Conservation (phyloP, 768 basidiomycete species). For the Russula griseocarnosa region DNA sequence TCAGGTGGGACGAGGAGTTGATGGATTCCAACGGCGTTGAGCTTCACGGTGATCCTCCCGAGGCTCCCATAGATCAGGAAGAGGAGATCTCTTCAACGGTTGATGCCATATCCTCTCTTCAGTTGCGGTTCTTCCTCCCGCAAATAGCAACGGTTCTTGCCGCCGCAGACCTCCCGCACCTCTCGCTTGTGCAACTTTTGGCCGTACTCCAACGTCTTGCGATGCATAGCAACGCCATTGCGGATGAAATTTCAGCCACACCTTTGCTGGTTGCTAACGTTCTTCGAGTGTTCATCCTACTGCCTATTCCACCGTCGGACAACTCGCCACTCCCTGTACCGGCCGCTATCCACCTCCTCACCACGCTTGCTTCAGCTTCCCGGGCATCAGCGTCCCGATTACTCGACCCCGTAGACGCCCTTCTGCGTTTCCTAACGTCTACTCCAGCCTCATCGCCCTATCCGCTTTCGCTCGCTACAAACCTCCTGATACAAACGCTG, state of each 20-base stretch:
- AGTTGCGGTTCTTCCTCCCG: constrained; percentile 47
- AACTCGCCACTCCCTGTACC: constrained; percentile 38
- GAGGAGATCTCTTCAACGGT: constrained; percentile 30
- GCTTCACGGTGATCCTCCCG: constrained; percentile 33
- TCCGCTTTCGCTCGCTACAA: constrained; percentile 36
- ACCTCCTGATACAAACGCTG: constrained; percentile 55
- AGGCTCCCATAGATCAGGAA: constrained; percentile 31
- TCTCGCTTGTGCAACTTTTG: constrained; percentile 55
- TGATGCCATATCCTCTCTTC: constrained; percentile 36
- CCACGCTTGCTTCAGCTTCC: constrained; percentile 56
- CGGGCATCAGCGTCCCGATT: constrained; percentile 61
- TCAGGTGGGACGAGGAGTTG: constrained; percentile 52
- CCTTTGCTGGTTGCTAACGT: constrained; percentile 50
- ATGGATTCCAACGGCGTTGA: constrained; percentile 45
- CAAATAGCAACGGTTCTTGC: constrained; percentile 43
- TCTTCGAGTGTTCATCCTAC: constrained; percentile 54
- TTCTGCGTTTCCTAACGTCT: constrained; percentile 66
- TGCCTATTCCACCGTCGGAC: constrained; percentile 44
- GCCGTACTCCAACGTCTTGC: constrained; percentile 58
- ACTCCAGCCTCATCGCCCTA: constrained; percentile 48
- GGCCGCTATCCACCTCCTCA: constrained; percentile 54
- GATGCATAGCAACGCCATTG: constrained; percentile 51
- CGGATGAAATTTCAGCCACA: constrained; percentile 49
- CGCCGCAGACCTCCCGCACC: constrained; percentile 43
- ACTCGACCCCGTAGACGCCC: constrained; percentile 53